Base-by-base conservation (phyloP, 129 eudicot species). In the Saposhnikovia divaricata region DNA sequence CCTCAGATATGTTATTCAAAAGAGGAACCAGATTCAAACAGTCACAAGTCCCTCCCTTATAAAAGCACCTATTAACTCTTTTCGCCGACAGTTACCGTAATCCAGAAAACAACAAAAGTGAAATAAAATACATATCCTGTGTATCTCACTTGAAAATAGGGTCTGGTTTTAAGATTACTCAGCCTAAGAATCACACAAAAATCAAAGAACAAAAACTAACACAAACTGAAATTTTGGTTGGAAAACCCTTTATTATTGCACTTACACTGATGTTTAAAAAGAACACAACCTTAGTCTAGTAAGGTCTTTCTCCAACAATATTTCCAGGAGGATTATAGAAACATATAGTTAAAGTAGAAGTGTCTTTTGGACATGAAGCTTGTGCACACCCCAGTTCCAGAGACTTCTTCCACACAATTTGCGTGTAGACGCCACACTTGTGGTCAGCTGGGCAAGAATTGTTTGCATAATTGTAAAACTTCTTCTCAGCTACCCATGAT, bases 301-400 rank as follows among this genome's bases (percentile, higher is more conserved):
- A 93, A 18, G 98, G 98, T 38, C 83, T 91, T 84, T 91, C 98
- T 23, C 97, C 98, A 7, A 88, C 83, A 34, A 93, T 85, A 83
- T 93, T 93, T 27, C 98, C 97, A 3, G 98, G 98, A 13, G 98
- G 98, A 83, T 93, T 84, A 84, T 93, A 93, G 63, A 88, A 89
- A 77, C 98, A 93, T 25, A 93, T 82, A 27, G 98, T 91, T 78
- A 93, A 80, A 47, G 84, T 84, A 11, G 97, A 75, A 21, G 75
- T 74, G 34, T 91, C 89, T 75, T 85, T 77, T 16, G 72, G 72
- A 80, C 98, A 93, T 4, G 65, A 84, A 18, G 92, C 97, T 59
- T 87, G 83, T 0, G 97, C 90, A 77, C 98, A 93, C 42, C 98
- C 98, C 82, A 93, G 15, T 81, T 91, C 96, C 43, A 65, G 66